These are phyloP conservation scores for Centrapalus pauciflorus DNA, from an alignment of 129 eudicot genomes.

Conservation along the genomic window DNA sequence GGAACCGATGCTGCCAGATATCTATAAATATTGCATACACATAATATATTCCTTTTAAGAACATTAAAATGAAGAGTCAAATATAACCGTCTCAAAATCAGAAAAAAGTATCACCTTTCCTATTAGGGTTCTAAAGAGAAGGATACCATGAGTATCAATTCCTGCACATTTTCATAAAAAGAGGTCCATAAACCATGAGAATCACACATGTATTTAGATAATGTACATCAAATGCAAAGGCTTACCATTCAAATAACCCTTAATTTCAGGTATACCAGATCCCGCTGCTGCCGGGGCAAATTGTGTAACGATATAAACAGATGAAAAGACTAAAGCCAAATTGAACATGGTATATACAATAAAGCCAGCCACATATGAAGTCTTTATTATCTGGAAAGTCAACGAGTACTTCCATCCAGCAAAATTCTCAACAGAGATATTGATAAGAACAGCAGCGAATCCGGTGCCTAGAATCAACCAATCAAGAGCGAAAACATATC, in stretches of 20 bases:
- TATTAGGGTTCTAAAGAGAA: constrained; percentile 84
- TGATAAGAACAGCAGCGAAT: constrained; percentile 90
- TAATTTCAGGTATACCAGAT: constrained; percentile 97
- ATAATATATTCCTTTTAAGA: not conserved
- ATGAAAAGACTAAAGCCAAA: constrained; percentile 87
- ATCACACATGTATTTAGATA: not conserved
- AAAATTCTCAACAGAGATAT: constrained; percentile 97
- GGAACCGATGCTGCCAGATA: constrained; percentile 93
- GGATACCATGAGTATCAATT: constrained; percentile 86
- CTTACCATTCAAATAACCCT: constrained; percentile 96
- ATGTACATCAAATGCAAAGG: not conserved
- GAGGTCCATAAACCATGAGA: constrained; percentile 2
- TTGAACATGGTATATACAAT: constrained; percentile 63
- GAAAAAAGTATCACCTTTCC: constrained; percentile 60
- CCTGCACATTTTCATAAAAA: constrained; percentile 42
- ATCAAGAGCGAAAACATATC: not conserved
- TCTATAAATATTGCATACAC: constrained; percentile 35
- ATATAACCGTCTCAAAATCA: not conserved
- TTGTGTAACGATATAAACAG: constrained; percentile 77
- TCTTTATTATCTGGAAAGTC: constrained; percentile 76
- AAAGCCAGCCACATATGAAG: constrained; percentile 82
- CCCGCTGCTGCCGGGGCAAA: constrained; percentile 99
- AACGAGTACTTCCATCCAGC: constrained; percentile 95
- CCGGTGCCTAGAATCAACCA: constrained; percentile 69
- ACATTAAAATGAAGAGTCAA: not conserved